Percentiles rank a stretch among this genome's conserved stretches.
phyloP scores from a whole-genome alignment of 2,329 filamentous ascomycete genomes.

The Trichoderma pleuroti region DNA sequence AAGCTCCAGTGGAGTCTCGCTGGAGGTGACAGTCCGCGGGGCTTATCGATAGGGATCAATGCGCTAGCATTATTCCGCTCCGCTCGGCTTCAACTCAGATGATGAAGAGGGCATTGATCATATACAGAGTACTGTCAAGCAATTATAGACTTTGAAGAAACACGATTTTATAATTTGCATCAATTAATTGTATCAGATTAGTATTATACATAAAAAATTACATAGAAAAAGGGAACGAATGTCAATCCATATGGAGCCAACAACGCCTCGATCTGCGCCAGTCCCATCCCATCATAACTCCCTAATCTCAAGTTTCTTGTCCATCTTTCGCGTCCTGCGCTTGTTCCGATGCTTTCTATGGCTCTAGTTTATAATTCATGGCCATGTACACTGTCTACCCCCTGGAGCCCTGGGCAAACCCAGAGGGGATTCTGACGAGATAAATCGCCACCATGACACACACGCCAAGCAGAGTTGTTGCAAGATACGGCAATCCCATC shows the following conservation, averaged over 20 bases:
- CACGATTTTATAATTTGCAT: neutral
- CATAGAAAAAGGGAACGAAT: neutral
- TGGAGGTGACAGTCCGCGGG: slow-evolving; percentile 12
- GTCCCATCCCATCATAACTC: neutral
- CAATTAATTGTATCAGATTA: neutral
- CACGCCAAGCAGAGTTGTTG: slow-evolving; percentile 33
- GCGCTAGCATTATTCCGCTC: neutral
- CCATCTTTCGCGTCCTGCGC: neutral
- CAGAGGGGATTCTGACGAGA: slow-evolving; percentile 27
- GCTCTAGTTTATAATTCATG: neutral
- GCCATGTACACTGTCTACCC: neutral
- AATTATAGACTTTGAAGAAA: neutral
- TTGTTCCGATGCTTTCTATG: neutral
- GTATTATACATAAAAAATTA: neutral
- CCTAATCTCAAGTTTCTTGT: neutral
- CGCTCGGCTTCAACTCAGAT: neutral
- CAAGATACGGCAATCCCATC: slow-evolving; percentile 49
- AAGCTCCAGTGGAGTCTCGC: slow-evolving; percentile 12
- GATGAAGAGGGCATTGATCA: neutral
- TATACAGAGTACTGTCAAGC: neutral
- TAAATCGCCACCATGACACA: slow-evolving; percentile 32
- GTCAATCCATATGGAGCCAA: neutral
- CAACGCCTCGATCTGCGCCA: neutral
- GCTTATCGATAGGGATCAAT: slow-evolving; percentile 23
- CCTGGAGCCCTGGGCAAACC: slow-evolving; percentile 18